Percentiles rank a stretch among this genome's conserved stretches.
phyloP scores from a whole-genome alignment of 2,329 filamentous ascomycete genomes.

The Neopestalotiopsis sp. region DNA sequence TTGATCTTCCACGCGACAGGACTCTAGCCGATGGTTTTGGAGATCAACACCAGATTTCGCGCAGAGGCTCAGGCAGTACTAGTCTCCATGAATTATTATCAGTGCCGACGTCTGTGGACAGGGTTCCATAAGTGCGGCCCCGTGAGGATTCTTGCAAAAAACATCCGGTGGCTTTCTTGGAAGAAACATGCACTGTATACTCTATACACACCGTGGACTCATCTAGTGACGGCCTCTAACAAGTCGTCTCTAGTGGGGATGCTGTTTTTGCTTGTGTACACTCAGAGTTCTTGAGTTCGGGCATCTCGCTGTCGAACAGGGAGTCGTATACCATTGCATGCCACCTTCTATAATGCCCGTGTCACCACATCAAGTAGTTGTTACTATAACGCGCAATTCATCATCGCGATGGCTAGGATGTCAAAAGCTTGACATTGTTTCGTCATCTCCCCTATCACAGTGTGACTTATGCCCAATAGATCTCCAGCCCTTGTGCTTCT shows the following conservation, averaged over 20 bases:
- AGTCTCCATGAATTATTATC: background rate
- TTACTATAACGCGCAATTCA: background rate
- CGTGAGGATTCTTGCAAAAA: background rate
- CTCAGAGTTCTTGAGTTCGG: too few species aligned
- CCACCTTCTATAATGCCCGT: background rate
- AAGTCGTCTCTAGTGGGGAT: background rate
- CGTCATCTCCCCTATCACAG: background rate
- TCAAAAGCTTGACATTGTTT: background rate
- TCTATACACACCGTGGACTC: background rate
- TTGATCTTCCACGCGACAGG: slow-evolving; percentile 19
- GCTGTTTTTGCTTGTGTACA: background rate
- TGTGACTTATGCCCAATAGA: background rate
- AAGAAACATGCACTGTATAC: background rate
- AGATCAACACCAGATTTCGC: slow-evolving; percentile 6
- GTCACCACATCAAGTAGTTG: background rate
- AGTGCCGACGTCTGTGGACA: background rate
- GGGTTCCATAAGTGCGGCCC: background rate
- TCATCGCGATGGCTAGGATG: background rate
- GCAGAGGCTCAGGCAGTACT: background rate
- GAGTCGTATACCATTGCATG: background rate
- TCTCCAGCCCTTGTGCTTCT: background rate
- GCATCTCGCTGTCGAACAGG: background rate
- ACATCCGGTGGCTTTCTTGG: background rate
- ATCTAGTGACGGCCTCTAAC: background rate
- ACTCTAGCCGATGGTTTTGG: background rate